Conservation (phyloP, 306 rosid species). For the Citrullus mucosospermus region DNA sequence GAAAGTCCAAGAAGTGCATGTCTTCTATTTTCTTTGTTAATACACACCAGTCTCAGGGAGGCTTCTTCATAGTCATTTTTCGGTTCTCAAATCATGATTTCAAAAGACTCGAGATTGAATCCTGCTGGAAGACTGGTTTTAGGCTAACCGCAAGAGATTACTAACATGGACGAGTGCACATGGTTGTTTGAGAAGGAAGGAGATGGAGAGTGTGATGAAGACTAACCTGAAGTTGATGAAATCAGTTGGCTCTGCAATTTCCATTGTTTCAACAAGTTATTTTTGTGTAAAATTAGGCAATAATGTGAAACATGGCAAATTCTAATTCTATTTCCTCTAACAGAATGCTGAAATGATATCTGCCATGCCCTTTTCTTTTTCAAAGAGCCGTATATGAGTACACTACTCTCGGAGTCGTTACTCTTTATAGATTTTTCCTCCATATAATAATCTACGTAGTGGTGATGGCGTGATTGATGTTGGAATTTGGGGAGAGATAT, state of each 20-base stretch:
- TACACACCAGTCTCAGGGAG: conserved; percentile 25
- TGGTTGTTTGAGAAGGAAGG: neutral
- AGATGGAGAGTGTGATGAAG: neutral
- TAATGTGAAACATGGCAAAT: neutral
- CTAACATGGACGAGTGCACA: neutral
- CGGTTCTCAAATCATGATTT: conserved; percentile 7
- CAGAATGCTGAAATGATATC: neutral
- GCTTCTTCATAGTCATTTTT: conserved; percentile 17
- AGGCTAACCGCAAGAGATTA: conserved; percentile 1
- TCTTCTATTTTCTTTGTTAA: conserved; percentile 6
- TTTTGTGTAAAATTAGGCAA: neutral
- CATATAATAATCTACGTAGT: conserved; percentile 6
- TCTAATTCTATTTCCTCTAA: neutral
- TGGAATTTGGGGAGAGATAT: conserved; percentile 6
- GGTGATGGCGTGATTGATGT: conserved; percentile 16
- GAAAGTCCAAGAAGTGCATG: conserved; percentile 6
- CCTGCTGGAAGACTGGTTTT: neutral
- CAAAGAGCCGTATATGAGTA: neutral
- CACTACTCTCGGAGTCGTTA: neutral
- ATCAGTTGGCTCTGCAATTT: neutral
- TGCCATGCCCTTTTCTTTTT: conserved; percentile 4
- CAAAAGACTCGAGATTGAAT: neutral
- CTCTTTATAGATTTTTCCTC: neutral
- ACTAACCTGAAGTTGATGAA: conserved; percentile 1
- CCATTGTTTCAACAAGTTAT: neutral